Evolutionary conservation across 1,139 yeast species (phyloP), one percentile per base, ranked within the genome.

Genomic region (Pneumocystis oryctolagi): DNA sequence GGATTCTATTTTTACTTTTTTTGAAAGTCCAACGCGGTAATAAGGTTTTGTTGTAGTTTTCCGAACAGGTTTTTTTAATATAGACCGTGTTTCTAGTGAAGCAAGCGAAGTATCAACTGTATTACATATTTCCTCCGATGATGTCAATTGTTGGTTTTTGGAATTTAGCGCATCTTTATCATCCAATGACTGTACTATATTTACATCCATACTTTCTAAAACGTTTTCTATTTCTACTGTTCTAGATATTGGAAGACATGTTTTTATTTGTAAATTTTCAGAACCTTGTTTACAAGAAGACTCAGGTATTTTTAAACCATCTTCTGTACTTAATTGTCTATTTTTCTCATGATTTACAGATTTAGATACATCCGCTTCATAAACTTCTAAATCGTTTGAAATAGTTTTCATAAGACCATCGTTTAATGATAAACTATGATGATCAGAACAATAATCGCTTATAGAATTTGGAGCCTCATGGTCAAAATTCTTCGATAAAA

Each of bases 21-120:
- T 63, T 12, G 69, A 67, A 59, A 67, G 63, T 3, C 69, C 68
- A 9, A 67, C 68, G 20, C 63, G 63, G 31, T 59, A 55, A n/a
- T 59, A 42, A 1, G 61, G 63, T 12, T 25, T 47, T 25, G 31
- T 25, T 25, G 12, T 25, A 25, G 16, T 28, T 47, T 25, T 47
- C 5, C 28, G 55, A 3, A 28, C 16, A 47, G 55, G 25, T 47
- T 47, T 31, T 47, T 47, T 47, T 25, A 25, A 47, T 47, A 12
- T n/a, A 2, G 55, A 25, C 2, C 5, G 16, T 12, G n/a, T 25
- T 47, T 4, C n/a, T 9, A 9, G 1, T 12, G 6, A 20, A 25
- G 55, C 25, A 25, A 20, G 14, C 16, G 31, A 20, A 47, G 18
- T 37, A 16, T 47, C 14, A 25, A 28, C 12, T 25, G 30, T 25